phyloP scores from a whole-genome alignment of 345 rosid species.

The Aurinia saxatilis region DNA sequence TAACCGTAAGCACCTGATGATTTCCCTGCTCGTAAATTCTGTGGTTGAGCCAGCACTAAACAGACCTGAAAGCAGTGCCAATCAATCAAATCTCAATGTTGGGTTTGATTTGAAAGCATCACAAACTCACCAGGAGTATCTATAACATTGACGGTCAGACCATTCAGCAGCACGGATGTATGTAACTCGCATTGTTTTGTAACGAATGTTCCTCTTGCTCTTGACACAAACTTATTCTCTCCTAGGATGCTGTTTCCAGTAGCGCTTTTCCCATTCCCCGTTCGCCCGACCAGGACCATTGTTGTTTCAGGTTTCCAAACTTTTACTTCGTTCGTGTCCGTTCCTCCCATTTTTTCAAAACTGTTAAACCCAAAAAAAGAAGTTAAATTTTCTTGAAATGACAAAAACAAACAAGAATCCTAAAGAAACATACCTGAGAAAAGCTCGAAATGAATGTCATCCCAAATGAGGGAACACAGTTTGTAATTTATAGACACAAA shows the following conservation, averaged over 20 bases:
- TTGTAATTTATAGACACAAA: constrained; percentile 8
- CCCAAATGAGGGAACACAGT: neutral
- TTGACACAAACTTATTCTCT: constrained; percentile 51
- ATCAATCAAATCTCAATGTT: neutral
- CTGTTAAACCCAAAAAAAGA: neutral
- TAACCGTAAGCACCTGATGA: constrained; percentile 13
- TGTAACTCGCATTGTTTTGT: constrained; percentile 19
- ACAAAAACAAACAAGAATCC: neutral
- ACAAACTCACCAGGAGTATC: constrained; percentile 74
- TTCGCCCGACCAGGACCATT: constrained; percentile 69
- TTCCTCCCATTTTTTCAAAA: neutral
- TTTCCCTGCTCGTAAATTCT: constrained; percentile 22
- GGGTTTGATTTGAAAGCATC: neutral
- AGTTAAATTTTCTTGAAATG: neutral
- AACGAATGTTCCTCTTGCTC: constrained; percentile 32
- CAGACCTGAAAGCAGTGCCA: constrained; percentile 16
- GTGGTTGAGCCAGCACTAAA: constrained; percentile 16
- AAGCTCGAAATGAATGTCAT: neutral
- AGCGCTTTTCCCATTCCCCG: constrained; percentile 92
- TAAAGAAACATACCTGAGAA: neutral
- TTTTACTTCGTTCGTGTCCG: neutral
- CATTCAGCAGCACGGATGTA: constrained; percentile 35
- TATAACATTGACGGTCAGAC: constrained; percentile 68
- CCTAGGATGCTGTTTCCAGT: constrained; percentile 85
- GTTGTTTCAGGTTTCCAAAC: constrained; percentile 25